Evolutionary conservation across 257 asterid species (phyloP), one percentile per base, ranked within the genome.

Genomic region (Petunia secreta): DNA sequence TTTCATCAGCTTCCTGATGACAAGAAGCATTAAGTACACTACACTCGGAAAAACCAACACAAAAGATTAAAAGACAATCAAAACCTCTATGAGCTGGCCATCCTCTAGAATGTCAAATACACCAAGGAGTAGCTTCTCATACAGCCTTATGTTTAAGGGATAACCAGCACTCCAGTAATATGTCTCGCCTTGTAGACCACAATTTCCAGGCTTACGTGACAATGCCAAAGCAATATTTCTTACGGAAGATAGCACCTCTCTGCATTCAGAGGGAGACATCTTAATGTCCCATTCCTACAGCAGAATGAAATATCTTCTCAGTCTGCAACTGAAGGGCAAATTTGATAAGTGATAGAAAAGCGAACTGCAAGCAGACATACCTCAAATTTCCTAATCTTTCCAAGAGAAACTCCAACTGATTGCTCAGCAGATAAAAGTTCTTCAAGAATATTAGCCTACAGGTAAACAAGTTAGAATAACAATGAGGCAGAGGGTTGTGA

Each of bases 51-150:
- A 50, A 15, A 34, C 38, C 25, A 53, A 67, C 39, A 59, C 67
- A 15, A 13, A 43, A 77, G 60, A 50, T 62, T 78, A 50, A 71
- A 63, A 63, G 77, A 87, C 44, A 82, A 80, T 60, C 2, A 48
- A 9, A 75, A 94, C 99, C 99, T 95, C 98, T 83, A 95, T 84
- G 66, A 95, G 91, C 87, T 92, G 94, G 85, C 92, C 86, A 65
- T 95, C 99, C 73, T 95, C 99, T 73, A 95, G 90, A 87, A 92
- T 90, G 84, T 95, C 99, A 89, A 95, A 95, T 81, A 93, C 85
- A 82, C 96, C 89, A 82, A 86, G 86, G 74, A 95, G 97, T 81
- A 95, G 86, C 89, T 93, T 95, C 89, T 91, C 97, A 78, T 95
- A 95, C 79, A 95, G 89, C 83, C 98, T 85, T 73, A 92, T 80